These are phyloP conservation scores for Peterozyma toletana DNA, from an alignment of 805 yeast species.

Conservation along the genomic window DNA sequence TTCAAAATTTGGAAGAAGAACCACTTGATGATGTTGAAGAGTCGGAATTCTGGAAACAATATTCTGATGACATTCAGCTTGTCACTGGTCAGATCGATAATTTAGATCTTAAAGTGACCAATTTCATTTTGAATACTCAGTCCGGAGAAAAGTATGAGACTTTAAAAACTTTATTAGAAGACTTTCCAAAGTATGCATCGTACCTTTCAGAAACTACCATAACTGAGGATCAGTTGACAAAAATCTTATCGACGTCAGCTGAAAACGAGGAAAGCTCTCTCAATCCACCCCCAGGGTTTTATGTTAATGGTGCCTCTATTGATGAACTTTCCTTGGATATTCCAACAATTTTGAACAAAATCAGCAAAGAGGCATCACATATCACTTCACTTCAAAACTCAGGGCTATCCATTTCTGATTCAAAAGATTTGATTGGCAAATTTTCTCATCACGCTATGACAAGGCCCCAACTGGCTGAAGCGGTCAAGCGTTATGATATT, in stretches of 20 bases:
- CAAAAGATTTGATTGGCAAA: conserved; percentile 30
- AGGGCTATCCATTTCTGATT: conserved; percentile 23
- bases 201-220: conserved; percentile 21
- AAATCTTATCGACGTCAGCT: conserved; percentile 5
- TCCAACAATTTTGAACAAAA: conserved; percentile 22
- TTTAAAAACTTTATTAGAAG: conserved; percentile 31
- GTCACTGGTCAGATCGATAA: conserved; percentile 22
- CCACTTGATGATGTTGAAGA: neutral
- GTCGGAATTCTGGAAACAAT: conserved; percentile 12
- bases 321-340: conserved; percentile 36
- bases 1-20: conserved; percentile 1
- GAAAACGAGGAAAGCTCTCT: conserved; percentile 13
- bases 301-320: conserved; percentile 63
- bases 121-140: conserved; percentile 24
- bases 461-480: neutral
- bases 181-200: conserved; percentile 50
- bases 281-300: conserved; percentile 39
- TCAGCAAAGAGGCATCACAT: neutral
- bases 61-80: conserved; percentile 22
- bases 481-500: conserved; percentile 17
- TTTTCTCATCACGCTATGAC: conserved; percentile 22
- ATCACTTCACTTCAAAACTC: conserved; percentile 20
- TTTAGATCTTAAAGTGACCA: conserved; percentile 33
- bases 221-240: conserved; percentile 2
- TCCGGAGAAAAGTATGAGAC: conserved; percentile 25